Evolutionary conservation across 768 basidiomycete genomes (phyloP), one percentile per base, ranked within the genome.

Genomic region (Sporobolomyces roseus): DNA sequence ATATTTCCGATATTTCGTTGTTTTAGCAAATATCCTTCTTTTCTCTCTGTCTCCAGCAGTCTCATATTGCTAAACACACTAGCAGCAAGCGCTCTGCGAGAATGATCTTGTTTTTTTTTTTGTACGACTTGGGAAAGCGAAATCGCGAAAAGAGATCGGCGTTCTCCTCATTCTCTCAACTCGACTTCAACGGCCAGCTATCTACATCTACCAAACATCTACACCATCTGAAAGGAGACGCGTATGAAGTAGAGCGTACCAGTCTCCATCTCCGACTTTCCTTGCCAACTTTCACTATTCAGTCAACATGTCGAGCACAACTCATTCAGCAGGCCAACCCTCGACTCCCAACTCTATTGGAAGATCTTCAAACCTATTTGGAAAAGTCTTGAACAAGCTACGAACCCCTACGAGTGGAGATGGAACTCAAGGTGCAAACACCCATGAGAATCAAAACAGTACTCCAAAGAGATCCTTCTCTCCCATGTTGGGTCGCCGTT

Each of bases 321-420:
- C 29, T 17, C 25, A 36, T 0, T n/a, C 16, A 33, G 13, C 41
- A 1, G 35, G 19, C 25, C 43, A 10, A 9, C 68, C 68, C 12
- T 64, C 68, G 5, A 69, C 68, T 0, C 68, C 62, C 3, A 32
- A 13, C 25, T 64, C 68, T 21, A 43, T 27, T 27, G 50, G 35
- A 23, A 61, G 55, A 29, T 58, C 56, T 21, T 46, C 69, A 4
- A 61, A 51, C 32, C 36, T 64, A 27, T 48, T 71, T 19, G 65
- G 65, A 51, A 60, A 61, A 23, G 48, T 67, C 29, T 33, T 71
- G 29, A 54, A 64, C 65, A 71, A 71, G 59, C 70, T 71, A 8
- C 48, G 70, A 3, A 71, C 70, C 0, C 70, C 17, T 32, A 53
- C 36, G 4, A 3, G 51, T 38, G 33, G 41, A 29, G 38, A 36